Base-by-base conservation (phyloP, 495 filamentous ascomycete species). In the Penicilliopsis zonata region DNA sequence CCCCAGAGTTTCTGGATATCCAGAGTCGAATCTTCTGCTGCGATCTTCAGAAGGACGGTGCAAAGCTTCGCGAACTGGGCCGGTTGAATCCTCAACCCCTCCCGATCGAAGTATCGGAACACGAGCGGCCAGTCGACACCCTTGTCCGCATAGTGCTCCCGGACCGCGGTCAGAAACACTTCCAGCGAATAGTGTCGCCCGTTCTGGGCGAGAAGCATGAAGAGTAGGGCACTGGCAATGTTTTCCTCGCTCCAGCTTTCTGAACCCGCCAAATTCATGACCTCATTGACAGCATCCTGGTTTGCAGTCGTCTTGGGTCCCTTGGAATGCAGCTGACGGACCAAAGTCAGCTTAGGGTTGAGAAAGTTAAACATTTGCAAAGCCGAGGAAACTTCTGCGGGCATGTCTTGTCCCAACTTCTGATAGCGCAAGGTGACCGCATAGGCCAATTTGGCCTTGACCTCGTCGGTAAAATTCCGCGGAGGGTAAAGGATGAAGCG, bases 1-100 rank as follows among this genome's bases (percentile, higher is more conserved):
- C 86, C 85, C 90, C 88, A 96, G 15, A 99, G 67, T 22, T 66
- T 71, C 52, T 93, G 80, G 28, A 94, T 73, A 53, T 93, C 77
- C 47, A 80, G 67, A 33, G 49, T 67, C 17, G 57, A 44, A 24
- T 77, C 69, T 15, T 78, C 72, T 28, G 56, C 62, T 22, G 82
- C 81, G 33, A 82, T 61, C 1, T 74, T 74, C 18, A 82, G 58
- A 16, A 99, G 61, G 12, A 78, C 80, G 33, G 78, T 64, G 52
- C 85, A 88, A 9, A 99, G 54, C 18, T 70, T 72, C 20, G 86
- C 56, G 37, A 99, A 92, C 38, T 94, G 90, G 12, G 67, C 61
- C 15, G 78, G 69, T 5, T 82, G 75, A 17, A 99, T 68, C 35
- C 78, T 62, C 14, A 93, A 60, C 23, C 74, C 70, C 18, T 80